A percentile compares a stretch with the other conserved stretches of the same genome.
phyloP scores from a whole-genome alignment of 495 filamentous ascomycete genomes.

The Neurospora africana region DNA sequence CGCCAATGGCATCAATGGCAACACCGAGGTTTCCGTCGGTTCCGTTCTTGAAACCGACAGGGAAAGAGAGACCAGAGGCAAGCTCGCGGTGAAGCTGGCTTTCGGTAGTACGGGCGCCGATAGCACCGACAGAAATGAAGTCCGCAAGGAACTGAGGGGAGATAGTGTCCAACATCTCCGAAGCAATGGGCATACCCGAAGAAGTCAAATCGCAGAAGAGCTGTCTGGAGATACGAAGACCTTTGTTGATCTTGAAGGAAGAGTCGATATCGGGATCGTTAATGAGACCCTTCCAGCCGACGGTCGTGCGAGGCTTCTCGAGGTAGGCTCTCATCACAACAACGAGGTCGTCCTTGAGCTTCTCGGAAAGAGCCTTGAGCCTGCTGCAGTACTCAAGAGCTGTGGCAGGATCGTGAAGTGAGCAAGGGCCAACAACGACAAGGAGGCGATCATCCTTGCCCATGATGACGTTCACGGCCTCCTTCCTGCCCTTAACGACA shows the following conservation, averaged over 20 bases:
- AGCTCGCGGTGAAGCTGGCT: slow-evolving; percentile 92
- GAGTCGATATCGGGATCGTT: slow-evolving; percentile 98
- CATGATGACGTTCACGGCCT: slow-evolving; percentile 76
- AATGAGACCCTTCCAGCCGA: slow-evolving; percentile 98
- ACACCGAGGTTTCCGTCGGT: slow-evolving; percentile 90
- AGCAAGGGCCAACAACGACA: slow-evolving; percentile 92
- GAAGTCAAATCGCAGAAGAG: slow-evolving; percentile 84
- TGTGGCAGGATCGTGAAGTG: slow-evolving; percentile 83
- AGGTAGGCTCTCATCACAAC: slow-evolving; percentile 98
- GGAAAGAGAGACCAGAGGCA: slow-evolving; percentile 94
- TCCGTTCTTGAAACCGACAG: slow-evolving; percentile 98
- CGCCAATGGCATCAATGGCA: slow-evolving; percentile 93
- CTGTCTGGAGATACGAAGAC: slow-evolving; percentile 74
- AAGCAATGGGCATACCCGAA: slow-evolving; percentile 83
- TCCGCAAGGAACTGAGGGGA: slow-evolving; percentile 93
- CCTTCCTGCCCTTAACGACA: slow-evolving; percentile 71
- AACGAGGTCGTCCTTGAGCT: slow-evolving; percentile 70
- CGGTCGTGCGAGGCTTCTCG: slow-evolving; percentile 97
- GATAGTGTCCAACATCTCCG: slow-evolving; percentile 97
- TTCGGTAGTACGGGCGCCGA: slow-evolving; percentile 95
- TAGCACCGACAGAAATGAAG: slow-evolving; percentile 87
- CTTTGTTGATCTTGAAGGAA: slow-evolving; percentile 98
- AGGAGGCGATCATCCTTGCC: slow-evolving; percentile 73
- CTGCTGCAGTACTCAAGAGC: slow-evolving; percentile 79
- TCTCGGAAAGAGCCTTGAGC: slow-evolving; percentile 61